Percentiles rank a stretch among this genome's conserved stretches.
These are phyloP conservation scores for Phaeolepiota aurea DNA, from an alignment of 768 basidiomycete species.

Conservation along the genomic window DNA sequence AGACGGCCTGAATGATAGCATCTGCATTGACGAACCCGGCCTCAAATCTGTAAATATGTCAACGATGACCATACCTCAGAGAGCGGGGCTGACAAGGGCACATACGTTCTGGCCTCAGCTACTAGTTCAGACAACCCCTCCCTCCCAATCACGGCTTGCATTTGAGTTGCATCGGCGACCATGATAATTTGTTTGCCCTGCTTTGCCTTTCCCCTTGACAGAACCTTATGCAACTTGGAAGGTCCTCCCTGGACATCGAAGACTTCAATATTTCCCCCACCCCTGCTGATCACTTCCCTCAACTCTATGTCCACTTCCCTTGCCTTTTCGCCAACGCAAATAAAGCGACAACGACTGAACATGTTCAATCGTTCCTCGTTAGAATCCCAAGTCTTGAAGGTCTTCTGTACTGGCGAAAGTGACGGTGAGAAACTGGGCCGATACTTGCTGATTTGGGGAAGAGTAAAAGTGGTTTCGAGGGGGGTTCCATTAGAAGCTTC, in stretches of 20 bases:
- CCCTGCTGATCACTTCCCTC: conserved; percentile 46
- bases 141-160: conserved; percentile 42
- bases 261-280: conserved; percentile 53
- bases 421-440: conserved; percentile 48
- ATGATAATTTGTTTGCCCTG: conserved; percentile 40
- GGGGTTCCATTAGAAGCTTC: conserved; percentile 24
- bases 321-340: conserved; percentile 51
- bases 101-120: conserved; percentile 29
- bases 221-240: conserved; percentile 39
- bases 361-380: conserved; percentile 55
- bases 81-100: background rate
- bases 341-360: conserved; percentile 44
- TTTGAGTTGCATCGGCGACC: conserved; percentile 38
- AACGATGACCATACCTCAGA: background rate
- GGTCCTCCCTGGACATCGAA: conserved; percentile 46
- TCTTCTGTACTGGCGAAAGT: conserved; percentile 39
- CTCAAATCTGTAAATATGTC: conserved; percentile 18
- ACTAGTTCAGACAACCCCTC: conserved; percentile 48
- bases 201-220: conserved; percentile 46
- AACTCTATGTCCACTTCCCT: conserved; percentile 40
- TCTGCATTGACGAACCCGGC: conserved; percentile 36
- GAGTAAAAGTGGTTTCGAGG: conserved; percentile 41
- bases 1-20: conserved; percentile 44
- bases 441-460: conserved; percentile 47
- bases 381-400: conserved; percentile 55